A percentile compares a stretch with the other conserved stretches of the same genome.
Evolutionary conservation across 2,329 filamentous ascomycete species (phyloP).

Genomic region (Colletotrichum echinochloae): DNA sequence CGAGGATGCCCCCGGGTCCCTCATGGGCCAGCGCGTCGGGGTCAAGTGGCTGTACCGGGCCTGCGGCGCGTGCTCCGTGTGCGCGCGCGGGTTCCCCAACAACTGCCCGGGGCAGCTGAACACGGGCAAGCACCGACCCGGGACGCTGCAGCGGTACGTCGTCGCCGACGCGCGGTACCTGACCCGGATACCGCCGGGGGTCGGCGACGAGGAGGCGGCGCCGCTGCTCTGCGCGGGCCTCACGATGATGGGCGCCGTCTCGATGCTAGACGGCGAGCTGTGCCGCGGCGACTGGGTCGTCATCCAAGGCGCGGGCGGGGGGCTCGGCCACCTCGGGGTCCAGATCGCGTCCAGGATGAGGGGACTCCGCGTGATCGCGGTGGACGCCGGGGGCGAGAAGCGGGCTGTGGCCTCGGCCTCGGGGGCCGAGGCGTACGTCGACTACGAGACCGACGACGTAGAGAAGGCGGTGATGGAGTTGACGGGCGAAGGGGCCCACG

Average conservation of each 20-base stretch:
- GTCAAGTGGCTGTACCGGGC: constrained; percentile 60
- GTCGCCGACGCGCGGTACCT: constrained; percentile 47
- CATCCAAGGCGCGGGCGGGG: constrained; percentile 48
- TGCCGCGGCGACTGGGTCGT: constrained; percentile 47
- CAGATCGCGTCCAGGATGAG: constrained; percentile 46
- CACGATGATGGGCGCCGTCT: constrained; percentile 49
- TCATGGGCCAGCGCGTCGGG: constrained; percentile 54
- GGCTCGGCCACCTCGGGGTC: constrained; percentile 50
- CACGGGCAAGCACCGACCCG: constrained; percentile 52
- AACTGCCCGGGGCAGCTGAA: constrained; percentile 57
- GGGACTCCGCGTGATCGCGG: constrained; percentile 44
- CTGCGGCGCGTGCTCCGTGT: constrained; percentile 53
- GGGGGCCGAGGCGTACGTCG: constrained; percentile 47
- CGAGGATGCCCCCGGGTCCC: constrained; percentile 39
- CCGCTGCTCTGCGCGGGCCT: constrained; percentile 50
- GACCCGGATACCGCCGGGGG: constrained; percentile 45
- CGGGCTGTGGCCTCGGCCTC: constrained; percentile 42
- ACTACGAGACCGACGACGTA: constrained; percentile 44
- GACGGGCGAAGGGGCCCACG: constrained; percentile 46
- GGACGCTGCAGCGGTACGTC: constrained; percentile 49
- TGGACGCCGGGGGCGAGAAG: constrained; percentile 46
- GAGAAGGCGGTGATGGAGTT: constrained; percentile 43
- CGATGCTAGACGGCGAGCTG: constrained; percentile 33
- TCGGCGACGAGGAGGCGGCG: constrained; percentile 43
- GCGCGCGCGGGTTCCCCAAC: constrained; percentile 50